These are phyloP conservation scores for Coccinonectria pachysandricola DNA, from an alignment of 2,329 filamentous ascomycete genomes.

Conservation along the genomic window DNA sequence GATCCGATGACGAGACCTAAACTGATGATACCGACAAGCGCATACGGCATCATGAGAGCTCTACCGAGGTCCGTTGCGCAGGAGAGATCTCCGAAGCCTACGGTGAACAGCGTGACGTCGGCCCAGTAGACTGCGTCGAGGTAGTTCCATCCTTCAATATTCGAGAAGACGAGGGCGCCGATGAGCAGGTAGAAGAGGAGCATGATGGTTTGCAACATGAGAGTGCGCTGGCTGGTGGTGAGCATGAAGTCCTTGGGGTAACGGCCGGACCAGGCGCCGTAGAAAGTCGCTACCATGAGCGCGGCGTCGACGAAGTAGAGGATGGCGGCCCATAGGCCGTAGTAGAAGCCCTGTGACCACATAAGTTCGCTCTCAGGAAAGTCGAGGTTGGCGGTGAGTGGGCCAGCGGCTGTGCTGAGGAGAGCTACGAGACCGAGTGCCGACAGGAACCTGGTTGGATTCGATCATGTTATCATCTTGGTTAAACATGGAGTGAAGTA, in stretches of 20 bases:
- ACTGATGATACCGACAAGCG: conserved; percentile 73
- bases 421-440: conserved; percentile 57
- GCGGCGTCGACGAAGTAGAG: conserved; percentile 73
- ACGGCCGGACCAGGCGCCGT: conserved; percentile 57
- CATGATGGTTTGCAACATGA: conserved; percentile 84
- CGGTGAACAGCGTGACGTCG: conserved; percentile 58
- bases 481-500: not conserved
- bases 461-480: not conserved
- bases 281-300: conserved; percentile 69
- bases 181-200: conserved; percentile 73
- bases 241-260: conserved; percentile 72
- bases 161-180: conserved; percentile 65
- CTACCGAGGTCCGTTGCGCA: conserved; percentile 45
- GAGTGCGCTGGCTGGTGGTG: conserved; percentile 69
- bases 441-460: conserved; percentile 38
- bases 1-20: conserved; percentile 75
- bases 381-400: conserved; percentile 28
- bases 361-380: conserved; percentile 41
- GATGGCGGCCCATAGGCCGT: conserved; percentile 67
- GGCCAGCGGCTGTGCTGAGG: conserved; percentile 53
- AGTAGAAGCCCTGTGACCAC: conserved; percentile 77
- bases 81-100: conserved; percentile 50
- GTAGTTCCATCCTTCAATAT: conserved; percentile 64
- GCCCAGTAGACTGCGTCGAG: conserved; percentile 74
- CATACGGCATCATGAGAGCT: conserved; percentile 71